These are phyloP conservation scores for Theobroma cacao DNA, from an alignment of 345 rosid species.

Conservation along the genomic window DNA sequence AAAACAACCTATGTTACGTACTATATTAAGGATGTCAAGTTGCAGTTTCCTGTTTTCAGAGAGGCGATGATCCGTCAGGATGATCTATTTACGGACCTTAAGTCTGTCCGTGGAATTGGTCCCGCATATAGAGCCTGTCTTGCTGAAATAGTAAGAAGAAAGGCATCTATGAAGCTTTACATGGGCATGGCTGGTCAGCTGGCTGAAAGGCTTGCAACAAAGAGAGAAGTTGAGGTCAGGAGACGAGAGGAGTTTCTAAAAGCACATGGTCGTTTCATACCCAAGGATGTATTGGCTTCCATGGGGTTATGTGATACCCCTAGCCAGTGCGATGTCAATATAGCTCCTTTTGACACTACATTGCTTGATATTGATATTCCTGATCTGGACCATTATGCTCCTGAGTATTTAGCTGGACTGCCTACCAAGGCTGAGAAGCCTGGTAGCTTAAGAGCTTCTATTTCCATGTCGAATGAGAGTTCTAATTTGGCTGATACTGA, in stretches of 20 bases:
- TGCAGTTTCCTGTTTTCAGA: constrained; percentile 89
- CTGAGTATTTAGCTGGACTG: constrained; percentile 67
- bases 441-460: constrained; percentile 52
- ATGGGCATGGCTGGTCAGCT: constrained; percentile 99
- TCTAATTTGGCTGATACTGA: constrained; percentile 56
- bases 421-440: constrained; percentile 53
- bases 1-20: constrained; percentile 66
- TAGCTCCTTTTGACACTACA: constrained; percentile 76
- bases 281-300: constrained; percentile 70
- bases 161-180: constrained; percentile 89
- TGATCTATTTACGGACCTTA: constrained; percentile 63
- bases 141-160: constrained; percentile 91
- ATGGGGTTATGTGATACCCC: constrained; percentile 92
- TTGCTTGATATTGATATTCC: constrained; percentile 77
- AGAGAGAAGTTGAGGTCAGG: constrained; percentile 84
- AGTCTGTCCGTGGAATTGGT: constrained; percentile 71
- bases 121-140: constrained; percentile 98
- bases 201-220: constrained; percentile 92
- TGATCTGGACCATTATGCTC: constrained; percentile 79
- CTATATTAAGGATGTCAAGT: constrained; percentile 79
- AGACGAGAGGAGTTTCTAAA: constrained; percentile 87
- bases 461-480: constrained; percentile 61
- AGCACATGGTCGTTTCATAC: constrained; percentile 59
- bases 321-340: constrained; percentile 87
- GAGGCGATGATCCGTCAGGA: constrained; percentile 94